Base-by-base conservation (phyloP, 768 basidiomycete species). In the Agaricus subrufescens region DNA sequence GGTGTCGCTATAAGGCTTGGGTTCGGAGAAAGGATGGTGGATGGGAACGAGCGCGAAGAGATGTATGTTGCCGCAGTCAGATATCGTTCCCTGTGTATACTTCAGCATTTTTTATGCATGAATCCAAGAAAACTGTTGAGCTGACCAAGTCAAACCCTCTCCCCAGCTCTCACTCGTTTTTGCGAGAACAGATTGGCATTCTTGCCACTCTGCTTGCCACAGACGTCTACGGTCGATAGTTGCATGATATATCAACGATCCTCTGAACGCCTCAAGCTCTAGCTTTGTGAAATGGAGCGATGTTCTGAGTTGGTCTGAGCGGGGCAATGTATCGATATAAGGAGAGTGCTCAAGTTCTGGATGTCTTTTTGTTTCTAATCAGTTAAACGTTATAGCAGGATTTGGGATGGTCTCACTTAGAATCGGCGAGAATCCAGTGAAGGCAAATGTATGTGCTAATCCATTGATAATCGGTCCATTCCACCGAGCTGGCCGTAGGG, bases 31-130 rank as follows among this genome's bases (percentile, higher is more conserved):
- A 97, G 77, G 23, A 98, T 71, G 6, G 84, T 83, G 0, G 94
- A 97, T 0, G 94, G 91, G 64, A 97, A 98, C 0, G 93, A 89
- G 50, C 95, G 83, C 1, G 94, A 95, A 1, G 91, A 91, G 38
- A 93, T 73, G 65, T 91, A 85, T 0, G 89, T 93, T 5, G 86
- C 75, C 1, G 89, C 84, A 0, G 81, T 78, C 2, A 91, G 72
- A 66, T 90, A 95, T 26, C 70, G 66, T 26, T 86, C 80, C 89
- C 93, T 94, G 52, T 30, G 50, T 8, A 8, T 5, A 19, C 19
- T 55, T 61, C 52, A 30, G 47, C 37, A 57, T 65, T 81, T 60
- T 19, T 52, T 90, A 29, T 6, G 40, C 12, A 2, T 5, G 19
- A 3, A n/a, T 4, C 29, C 4, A 37, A 45, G 12, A 23, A 19